Evolutionary conservation across 177 flowering plant genomes (phyloP), one percentile per base, ranked within the genome.

Genomic region (Vitis hybrid): DNA sequence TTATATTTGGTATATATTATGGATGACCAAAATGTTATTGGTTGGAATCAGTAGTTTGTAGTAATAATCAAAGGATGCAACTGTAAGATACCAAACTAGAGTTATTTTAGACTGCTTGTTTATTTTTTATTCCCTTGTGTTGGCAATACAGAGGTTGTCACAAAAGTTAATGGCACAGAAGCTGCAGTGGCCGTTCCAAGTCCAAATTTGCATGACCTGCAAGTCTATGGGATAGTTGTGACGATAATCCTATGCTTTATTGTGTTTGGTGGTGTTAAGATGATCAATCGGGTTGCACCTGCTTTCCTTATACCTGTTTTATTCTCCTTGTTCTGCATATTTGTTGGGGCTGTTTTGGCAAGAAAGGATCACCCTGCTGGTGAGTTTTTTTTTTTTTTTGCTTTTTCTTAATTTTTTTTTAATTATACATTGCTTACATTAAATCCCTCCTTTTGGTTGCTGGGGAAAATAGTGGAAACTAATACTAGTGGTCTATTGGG

Each of bases 211-310:
- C 99, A 96, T 81, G 99, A 96, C 75, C 81, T 96, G 75, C 99
- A 96, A 84, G 75, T 96, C 68, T 94, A 96, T 84, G 99, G 99
- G 74, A 81, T 94, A 72, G 82, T 96, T 65, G 93, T 96, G 81
- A 94, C 98, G 30, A 92, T 96, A 70, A 60, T 92, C 75, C 80
- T 96, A 23, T 88, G 92, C 77, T 92, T 96, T 79, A 92, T 96
- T 67, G 99, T 96, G 59, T 96, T 96, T 83, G 99, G 99, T 72
- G 99, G 99, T 34, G 98, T 96, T 72, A 94, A 94, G 80, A 92
- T 96, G 77, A 96, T 96, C 77, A 96, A 93, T 71, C 86, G 94
- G 62, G 99, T 96, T 74, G 99, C 99, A 26, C 99, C 98, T 62
- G 93, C 98, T 71, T 96, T 96, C 76, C 92, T 96, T 49, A 68